These are phyloP conservation scores for Dissophora ornata DNA, from an alignment of 192 early-diverging fungal species.

Conservation along the genomic window DNA sequence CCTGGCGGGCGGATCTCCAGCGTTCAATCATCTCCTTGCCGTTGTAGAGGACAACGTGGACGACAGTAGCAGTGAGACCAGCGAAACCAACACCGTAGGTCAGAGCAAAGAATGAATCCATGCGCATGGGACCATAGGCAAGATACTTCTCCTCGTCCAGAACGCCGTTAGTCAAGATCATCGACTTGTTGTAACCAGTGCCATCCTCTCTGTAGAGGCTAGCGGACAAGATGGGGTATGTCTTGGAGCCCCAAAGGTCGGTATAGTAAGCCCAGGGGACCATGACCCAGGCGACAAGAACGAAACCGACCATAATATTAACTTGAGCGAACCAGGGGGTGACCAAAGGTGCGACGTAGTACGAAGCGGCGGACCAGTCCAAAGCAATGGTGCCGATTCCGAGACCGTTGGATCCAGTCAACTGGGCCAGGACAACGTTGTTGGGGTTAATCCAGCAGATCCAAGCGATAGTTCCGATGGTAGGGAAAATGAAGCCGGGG, in stretches of 20 bases:
- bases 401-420: slow-evolving; percentile 44
- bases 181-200: slow-evolving; percentile 21
- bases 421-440: slow-evolving; percentile 48
- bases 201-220: slow-evolving; percentile 9
- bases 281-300: slow-evolving; percentile 48
- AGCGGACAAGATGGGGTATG: slow-evolving; percentile 47
- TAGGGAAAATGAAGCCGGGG: slow-evolving; percentile 59
- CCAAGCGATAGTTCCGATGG: slow-evolving; percentile 55
- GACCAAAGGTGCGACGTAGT: slow-evolving; percentile 50
- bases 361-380: slow-evolving; percentile 51
- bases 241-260: slow-evolving; percentile 55
- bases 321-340: slow-evolving; percentile 55
- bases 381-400: slow-evolving; percentile 52
- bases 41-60: slow-evolving; percentile 70
- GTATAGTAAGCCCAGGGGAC: slow-evolving; percentile 52
- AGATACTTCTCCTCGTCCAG: slow-evolving; percentile 51
- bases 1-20: slow-evolving; percentile 27
- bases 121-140: slow-evolving; percentile 53
- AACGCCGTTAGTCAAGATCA: slow-evolving; percentile 51
- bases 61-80: slow-evolving; percentile 62
- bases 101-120: slow-evolving; percentile 57
- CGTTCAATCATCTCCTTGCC: slow-evolving; percentile 62
- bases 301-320: slow-evolving; percentile 57
- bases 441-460: slow-evolving; percentile 57
- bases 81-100: slow-evolving; percentile 65